Base-by-base conservation (phyloP, 345 rosid species). In the Hibiscus syriacus region DNA sequence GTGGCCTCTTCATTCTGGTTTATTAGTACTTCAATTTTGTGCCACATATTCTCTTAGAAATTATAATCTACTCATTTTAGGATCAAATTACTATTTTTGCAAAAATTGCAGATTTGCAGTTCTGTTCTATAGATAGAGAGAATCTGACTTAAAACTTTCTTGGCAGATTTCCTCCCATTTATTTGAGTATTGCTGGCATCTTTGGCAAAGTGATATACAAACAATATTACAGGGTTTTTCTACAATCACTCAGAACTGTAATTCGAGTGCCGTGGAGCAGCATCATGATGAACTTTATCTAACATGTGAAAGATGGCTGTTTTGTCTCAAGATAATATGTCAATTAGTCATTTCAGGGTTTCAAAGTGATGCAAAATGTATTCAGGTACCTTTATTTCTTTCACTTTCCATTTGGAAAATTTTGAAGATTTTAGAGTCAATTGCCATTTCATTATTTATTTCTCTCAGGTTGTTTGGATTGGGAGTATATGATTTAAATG, bases 181-280 rank as follows among this genome's bases (percentile, higher is more conserved):
- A 70, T 89, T 94, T 72, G 87, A 87, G 74, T 87, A 82, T 74
- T 72, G 95, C 82, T 94, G 99, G 98, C 89, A 73, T 79, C 96
- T 94, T 63, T 94, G 99, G 99, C 91, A 91, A 76, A 89, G 85
- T 73, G 99, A 94, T 84, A 86, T 87, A 72, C 94, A 89, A 77
- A 83, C 88, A 34, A 91, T 94, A 73, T 78, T 91, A 70, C 85
- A 68, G 68, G 91, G 96, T 49, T 87, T 94, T 75, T 81, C 92
- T 14, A 66, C 87, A 32, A 81, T 89, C 72, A 60, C 77, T 63
- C 89, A 81, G 76, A 75, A 73, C 81, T 80, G 73, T 73, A 80
- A 76, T 73, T 66, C 89, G 62, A 83, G 79, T 81, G 69, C 82
- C 67, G 55, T 69, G 23, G 85, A 80, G 73, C 85, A 84, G 74